These are phyloP conservation scores for Conticribra guillardii DNA, from an alignment of 108 stramenopile species.

Conservation along the genomic window DNA sequence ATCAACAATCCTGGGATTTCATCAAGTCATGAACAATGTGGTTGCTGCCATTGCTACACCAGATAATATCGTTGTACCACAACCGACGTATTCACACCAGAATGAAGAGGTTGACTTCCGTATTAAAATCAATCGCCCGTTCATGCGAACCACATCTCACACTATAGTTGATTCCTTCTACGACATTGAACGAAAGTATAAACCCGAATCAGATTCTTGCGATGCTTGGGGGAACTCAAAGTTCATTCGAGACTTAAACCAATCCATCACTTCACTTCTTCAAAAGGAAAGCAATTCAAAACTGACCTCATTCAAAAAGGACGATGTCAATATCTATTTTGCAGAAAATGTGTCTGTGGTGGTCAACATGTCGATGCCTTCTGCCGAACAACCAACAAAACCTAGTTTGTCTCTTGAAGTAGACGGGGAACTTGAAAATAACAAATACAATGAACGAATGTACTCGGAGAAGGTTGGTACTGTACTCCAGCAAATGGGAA, in stretches of 20 bases:
- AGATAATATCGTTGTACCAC: too few species aligned
- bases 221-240: background rate
- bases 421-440: background rate
- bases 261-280: background rate
- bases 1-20: too few species aligned
- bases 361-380: conserved; percentile 1
- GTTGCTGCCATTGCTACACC: too few species aligned
- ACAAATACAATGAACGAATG: background rate
- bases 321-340: background rate
- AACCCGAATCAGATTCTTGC: background rate
- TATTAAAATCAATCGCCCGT: background rate
- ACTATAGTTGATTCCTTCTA: background rate
- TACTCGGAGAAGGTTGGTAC: background rate
- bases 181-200: conserved; percentile 4
- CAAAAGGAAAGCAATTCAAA: background rate
- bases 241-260: background rate
- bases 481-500: background rate
- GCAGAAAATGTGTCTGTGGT: conserved; percentile 3
- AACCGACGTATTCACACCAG: too few species aligned
- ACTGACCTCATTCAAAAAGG: background rate
- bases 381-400: background rate
- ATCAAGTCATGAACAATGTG: too few species aligned
- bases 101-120: background rate
- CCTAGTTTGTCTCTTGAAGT: background rate
- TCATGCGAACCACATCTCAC: background rate